Conservation (phyloP, 2,329 filamentous ascomycete genomes). For the Sclerotinia nivalis region DNA sequence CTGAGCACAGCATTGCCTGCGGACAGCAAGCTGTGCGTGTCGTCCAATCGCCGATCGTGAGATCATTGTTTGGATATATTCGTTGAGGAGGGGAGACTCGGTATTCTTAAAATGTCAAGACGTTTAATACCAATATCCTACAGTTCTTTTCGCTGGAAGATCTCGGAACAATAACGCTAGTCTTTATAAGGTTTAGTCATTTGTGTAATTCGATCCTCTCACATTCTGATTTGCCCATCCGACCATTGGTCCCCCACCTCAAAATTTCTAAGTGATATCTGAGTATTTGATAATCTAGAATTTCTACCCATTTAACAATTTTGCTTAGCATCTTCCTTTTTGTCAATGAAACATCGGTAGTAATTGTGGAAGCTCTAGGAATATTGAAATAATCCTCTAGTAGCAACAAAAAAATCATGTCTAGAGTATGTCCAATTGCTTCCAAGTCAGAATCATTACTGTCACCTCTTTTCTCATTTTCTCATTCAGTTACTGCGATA, state of each 20-base stretch:
- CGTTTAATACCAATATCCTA: conserved; percentile 26
- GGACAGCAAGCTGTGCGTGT: conserved; percentile 62
- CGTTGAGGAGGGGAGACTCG: conserved; percentile 29
- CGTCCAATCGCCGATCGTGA: conserved; percentile 65
- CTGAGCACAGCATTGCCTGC: conserved; percentile 58
- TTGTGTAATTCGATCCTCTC: conserved; percentile 11
- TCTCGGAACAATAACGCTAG: conserved; percentile 24
- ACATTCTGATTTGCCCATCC: conserved; percentile 18
- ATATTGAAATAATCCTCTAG: conserved; percentile 75
- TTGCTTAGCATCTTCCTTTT: conserved; percentile 2
- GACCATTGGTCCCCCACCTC: conserved; percentile 21
- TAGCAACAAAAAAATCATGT: conserved; percentile 55
- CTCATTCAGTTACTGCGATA: conserved; percentile 28
- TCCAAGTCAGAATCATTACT: conserved; percentile 25
- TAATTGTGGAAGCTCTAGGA: conserved; percentile 71
- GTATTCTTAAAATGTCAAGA: conserved; percentile 25
- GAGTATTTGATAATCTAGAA: conserved; percentile 15
- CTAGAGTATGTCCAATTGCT: conserved; percentile 51
- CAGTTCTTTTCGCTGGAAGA: conserved; percentile 29
- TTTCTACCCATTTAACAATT: conserved; percentile 12
- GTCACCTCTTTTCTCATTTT: conserved; percentile 35
- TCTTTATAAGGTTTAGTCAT: neutral
- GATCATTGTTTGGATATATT: conserved; percentile 61
- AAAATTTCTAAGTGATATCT: conserved; percentile 23
- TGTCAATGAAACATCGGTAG: conserved; percentile 58